These are phyloP conservation scores for Perkinsus chesapeaki DNA, from an alignment of 169 alveolate species.

Conservation along the genomic window DNA sequence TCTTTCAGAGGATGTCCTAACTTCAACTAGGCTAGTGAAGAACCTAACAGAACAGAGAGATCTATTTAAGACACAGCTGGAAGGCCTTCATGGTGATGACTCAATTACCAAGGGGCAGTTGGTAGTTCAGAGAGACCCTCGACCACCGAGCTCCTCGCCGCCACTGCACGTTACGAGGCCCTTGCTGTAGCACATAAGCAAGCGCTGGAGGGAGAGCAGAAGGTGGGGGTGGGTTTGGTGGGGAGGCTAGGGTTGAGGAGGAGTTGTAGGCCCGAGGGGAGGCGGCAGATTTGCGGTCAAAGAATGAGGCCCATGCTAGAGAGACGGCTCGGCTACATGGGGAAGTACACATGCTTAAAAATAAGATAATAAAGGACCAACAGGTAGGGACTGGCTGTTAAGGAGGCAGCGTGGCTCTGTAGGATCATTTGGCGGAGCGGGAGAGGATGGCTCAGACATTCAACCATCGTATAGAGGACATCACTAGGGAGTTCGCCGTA, in stretches of 20 bases:
- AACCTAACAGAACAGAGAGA: background rate
- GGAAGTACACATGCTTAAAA: background rate
- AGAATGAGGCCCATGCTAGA: background rate
- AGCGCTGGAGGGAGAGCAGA: background rate
- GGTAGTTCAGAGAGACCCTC: background rate
- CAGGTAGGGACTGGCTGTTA: background rate
- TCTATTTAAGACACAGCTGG: background rate
- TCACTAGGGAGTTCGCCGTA: background rate
- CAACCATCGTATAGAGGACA: background rate
- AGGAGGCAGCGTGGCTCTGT: background rate
- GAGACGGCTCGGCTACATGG: background rate
- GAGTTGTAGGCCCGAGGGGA: background rate
- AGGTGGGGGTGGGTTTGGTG: background rate
- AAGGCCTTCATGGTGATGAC: background rate
- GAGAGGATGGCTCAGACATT: background rate
- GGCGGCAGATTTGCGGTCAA: background rate
- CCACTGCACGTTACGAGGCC: background rate
- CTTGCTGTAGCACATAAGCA: background rate
- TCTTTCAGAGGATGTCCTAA: background rate
- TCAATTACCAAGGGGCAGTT: background rate
- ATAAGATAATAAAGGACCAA: background rate
- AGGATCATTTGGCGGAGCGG: background rate
- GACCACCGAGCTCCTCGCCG: background rate
- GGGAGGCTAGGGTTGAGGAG: background rate
- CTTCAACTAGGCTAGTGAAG: background rate